Evolutionary conservation across 2,329 filamentous ascomycete species (phyloP).

Genomic region (Penicillium digitatum): DNA sequence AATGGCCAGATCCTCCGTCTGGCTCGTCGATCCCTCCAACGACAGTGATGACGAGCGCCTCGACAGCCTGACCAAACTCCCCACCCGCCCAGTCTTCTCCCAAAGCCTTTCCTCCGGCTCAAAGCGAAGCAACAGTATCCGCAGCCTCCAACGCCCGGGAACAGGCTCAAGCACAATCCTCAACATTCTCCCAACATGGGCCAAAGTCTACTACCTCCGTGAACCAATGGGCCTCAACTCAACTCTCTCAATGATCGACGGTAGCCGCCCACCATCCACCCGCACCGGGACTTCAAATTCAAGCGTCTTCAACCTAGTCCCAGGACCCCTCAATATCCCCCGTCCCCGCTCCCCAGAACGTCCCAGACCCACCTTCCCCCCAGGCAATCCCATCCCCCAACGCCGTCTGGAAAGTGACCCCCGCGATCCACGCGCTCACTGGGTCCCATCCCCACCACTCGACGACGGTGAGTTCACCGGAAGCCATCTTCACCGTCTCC

Average conservation of each 20-base stretch:
- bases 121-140: constrained; percentile 34
- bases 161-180: constrained; percentile 46
- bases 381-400: constrained; percentile 9
- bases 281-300: constrained; percentile 32
- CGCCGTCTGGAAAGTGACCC: constrained; percentile 32
- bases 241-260: constrained; percentile 40
- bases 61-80: constrained; percentile 38
- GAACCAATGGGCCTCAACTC: constrained; percentile 53
- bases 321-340: constrained; percentile 29
- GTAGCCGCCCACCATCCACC: constrained; percentile 18
- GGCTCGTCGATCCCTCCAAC: constrained; percentile 34
- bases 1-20: constrained; percentile 30
- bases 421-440: constrained; percentile 44
- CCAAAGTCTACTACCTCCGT: constrained; percentile 66
- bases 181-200: constrained; percentile 47
- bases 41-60: constrained; percentile 33
- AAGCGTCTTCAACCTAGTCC: constrained; percentile 30
- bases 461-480: constrained; percentile 19
- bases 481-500: constrained; percentile 47
- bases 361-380: not conserved
- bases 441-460: constrained; percentile 34
- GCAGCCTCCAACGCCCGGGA: constrained; percentile 36
- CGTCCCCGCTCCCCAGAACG: constrained; percentile 17
- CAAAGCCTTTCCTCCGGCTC: constrained; percentile 46
- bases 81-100: constrained; percentile 32